Percentiles rank a stretch among this genome's conserved stretches.
Conservation (phyloP, 164 flowering plant species). For the Vitis cinerea region DNA sequence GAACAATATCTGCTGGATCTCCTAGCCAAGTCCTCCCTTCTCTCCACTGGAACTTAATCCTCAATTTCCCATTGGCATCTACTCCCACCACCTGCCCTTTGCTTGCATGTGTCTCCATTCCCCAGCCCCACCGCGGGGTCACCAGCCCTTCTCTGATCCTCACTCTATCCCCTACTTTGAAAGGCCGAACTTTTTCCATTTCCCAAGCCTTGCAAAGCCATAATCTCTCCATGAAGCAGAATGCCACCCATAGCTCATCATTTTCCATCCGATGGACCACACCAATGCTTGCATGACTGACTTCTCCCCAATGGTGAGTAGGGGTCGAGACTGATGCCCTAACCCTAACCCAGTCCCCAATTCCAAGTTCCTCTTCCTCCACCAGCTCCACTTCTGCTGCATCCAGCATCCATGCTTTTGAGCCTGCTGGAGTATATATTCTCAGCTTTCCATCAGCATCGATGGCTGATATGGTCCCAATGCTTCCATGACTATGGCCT, state of each 20-base stretch:
- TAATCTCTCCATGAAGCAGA: conserved; percentile 85
- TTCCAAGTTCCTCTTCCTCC: conserved; percentile 65
- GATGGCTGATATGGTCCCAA: conserved; percentile 75
- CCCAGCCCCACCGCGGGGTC: conserved; percentile 97
- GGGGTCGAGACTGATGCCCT: conserved; percentile 61
- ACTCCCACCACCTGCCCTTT: conserved; percentile 86
- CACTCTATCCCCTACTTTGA: conserved; percentile 80
- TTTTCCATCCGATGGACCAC: conserved; percentile 83
- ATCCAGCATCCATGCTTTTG: conserved; percentile 90
- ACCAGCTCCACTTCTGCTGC: conserved; percentile 85
- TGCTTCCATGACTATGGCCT: conserved; percentile 71
- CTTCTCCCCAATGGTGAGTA: conserved; percentile 93
- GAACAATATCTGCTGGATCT: conserved; percentile 94
- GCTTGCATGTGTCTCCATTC: conserved; percentile 97
- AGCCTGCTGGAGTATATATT: conserved; percentile 80
- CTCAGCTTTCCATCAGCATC: conserved; percentile 95
- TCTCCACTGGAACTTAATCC: conserved; percentile 90
- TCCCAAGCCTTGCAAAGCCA: conserved; percentile 88
- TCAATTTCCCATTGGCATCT: conserved; percentile 90
- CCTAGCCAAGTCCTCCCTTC: conserved; percentile 92
- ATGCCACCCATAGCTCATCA: conserved; percentile 84
- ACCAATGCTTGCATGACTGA: conserved; percentile 74
- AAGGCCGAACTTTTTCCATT: conserved; percentile 75
- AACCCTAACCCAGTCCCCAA: conserved; percentile 91
- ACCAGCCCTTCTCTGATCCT: conserved; percentile 75